Evolutionary conservation across 2,329 filamentous ascomycete genomes (phyloP).

Genomic region (Neonectria magnoliae): DNA sequence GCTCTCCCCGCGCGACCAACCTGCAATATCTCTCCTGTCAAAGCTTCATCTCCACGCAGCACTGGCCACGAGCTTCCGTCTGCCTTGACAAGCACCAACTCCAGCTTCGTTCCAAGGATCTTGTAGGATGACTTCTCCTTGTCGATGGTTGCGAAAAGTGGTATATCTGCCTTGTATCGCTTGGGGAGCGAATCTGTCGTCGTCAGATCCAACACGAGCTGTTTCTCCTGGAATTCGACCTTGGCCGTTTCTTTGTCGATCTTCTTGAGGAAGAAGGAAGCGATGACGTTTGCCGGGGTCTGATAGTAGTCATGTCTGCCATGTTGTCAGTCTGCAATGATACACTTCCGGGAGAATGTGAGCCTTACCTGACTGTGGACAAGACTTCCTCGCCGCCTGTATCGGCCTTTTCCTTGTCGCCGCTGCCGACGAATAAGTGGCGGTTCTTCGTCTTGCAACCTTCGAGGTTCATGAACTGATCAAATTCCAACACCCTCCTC

Average conservation of each 20-base stretch:
- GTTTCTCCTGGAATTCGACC: constrained; percentile 72
- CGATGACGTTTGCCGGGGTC: constrained; percentile 84
- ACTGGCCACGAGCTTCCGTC: constrained; percentile 87
- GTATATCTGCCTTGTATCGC: constrained; percentile 78
- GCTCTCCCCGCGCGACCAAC: constrained; percentile 79
- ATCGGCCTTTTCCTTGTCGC: constrained; percentile 66
- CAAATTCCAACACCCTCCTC: constrained; percentile 92
- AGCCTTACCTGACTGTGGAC: constrained; percentile 75
- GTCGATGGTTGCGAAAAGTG: constrained; percentile 82
- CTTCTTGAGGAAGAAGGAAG: constrained; percentile 95
- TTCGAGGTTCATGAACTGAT: constrained; percentile 96
- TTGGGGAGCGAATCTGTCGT: constrained; percentile 82
- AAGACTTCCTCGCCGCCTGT: constrained; percentile 76
- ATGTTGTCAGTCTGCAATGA: constrained; percentile 15
- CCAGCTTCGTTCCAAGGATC: constrained; percentile 89
- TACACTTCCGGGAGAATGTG: background rate
- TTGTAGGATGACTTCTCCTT: constrained; percentile 79
- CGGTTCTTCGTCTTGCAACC: constrained; percentile 85
- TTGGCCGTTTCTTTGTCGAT: constrained; percentile 84
- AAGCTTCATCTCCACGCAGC: constrained; percentile 77
- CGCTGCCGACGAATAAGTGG: constrained; percentile 87
- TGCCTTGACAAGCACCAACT: constrained; percentile 77
- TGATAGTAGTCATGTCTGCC: constrained; percentile 88
- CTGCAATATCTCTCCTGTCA: constrained; percentile 84
- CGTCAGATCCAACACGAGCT: constrained; percentile 81